Base-by-base conservation (phyloP, 495 filamentous ascomycete genomes). In the Neurospora discreta region DNA sequence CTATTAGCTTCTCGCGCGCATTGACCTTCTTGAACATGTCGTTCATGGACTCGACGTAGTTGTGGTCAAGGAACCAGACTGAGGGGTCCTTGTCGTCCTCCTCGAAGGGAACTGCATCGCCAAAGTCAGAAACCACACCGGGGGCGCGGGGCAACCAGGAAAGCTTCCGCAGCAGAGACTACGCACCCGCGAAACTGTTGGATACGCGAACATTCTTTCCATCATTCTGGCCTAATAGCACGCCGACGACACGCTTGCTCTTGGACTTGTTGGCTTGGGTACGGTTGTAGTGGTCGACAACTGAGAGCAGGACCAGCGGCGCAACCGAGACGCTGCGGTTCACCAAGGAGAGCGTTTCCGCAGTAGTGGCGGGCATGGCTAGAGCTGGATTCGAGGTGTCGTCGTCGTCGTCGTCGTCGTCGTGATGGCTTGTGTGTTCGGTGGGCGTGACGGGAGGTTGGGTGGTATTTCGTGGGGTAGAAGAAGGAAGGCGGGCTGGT, bases 1-100 rank as follows among this genome's bases (percentile, higher is more conserved):
- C 95, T 85, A 99, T 94, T 79, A 99, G 87, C 89, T 99, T 99
- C 84, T 99, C 95, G 70, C 93, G 87, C 71, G 95, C 95, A 86
- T 99, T 99, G 85, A 99, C 94, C 84, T 98, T 98, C 88, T 99
- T 99, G 87, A 99, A 99, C 95, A 99, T 99, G 83, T 99, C 95
- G 86, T 94, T 95, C 95, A 99, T 99, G 74, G 91, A 92, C 83
- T 99, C 96, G 81, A 99, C 92, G 78, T 97, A 99, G 86, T 99
- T 98, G 88, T 99, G 95, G 77, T 99, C 95, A 70, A 99, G 85
- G 81, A 99, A 99, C 95, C 95, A 99, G 75, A 99, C 95, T 26
- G 94, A 95, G 9, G 95, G 95, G 81, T 98, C 95, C 81, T 96
- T 97, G 75, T 97, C 94, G 81, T 99, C 95, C 85, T 99, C 95